Evolutionary conservation across 2,329 filamentous ascomycete genomes (phyloP).

Genomic region (Fusarium sp.): DNA sequence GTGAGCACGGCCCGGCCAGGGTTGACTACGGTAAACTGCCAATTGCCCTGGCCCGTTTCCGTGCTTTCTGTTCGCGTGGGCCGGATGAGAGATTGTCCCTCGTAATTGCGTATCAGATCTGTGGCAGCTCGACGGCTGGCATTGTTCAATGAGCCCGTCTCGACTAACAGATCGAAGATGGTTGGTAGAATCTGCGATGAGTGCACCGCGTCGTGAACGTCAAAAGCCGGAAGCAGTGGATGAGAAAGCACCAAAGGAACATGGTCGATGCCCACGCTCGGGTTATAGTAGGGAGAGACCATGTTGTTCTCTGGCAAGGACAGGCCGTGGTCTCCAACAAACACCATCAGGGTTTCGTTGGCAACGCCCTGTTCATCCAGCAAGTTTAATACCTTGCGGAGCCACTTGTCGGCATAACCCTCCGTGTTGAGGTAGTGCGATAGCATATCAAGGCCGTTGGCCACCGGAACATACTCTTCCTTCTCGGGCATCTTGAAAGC

Average conservation of each 20-base stretch:
- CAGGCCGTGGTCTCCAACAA: slow-evolving; percentile 48
- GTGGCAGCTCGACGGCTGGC: slow-evolving; percentile 31
- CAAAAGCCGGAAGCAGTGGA: slow-evolving; percentile 43
- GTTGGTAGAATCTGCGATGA: slow-evolving; percentile 47
- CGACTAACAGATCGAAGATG: slow-evolving; percentile 46
- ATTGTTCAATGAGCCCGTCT: slow-evolving; percentile 44
- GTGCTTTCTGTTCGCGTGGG: slow-evolving; percentile 21
- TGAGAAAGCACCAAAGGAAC: slow-evolving; percentile 48
- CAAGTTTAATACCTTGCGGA: slow-evolving; percentile 44
- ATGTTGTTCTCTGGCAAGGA: slow-evolving; percentile 47
- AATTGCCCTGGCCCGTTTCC: slow-evolving; percentile 40
- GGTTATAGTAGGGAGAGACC: slow-evolving; percentile 47
- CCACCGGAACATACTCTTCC: slow-evolving; percentile 43
- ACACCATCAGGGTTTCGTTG: slow-evolving; percentile 48
- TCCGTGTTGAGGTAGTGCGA: slow-evolving; percentile 47
- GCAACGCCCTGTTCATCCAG: slow-evolving; percentile 47
- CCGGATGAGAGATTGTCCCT: slow-evolving; percentile 48
- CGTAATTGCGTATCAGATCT: slow-evolving; percentile 44
- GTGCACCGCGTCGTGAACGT: slow-evolving; percentile 44
- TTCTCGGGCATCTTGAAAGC: slow-evolving; percentile 44
- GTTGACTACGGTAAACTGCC: slow-evolving; percentile 49
- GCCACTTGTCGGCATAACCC: slow-evolving; percentile 47
- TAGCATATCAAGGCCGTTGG: slow-evolving; percentile 42
- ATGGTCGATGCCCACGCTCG: slow-evolving; percentile 44
- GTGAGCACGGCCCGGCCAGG: slow-evolving; percentile 47